phyloP scores from a whole-genome alignment of 2,329 filamentous ascomycete species.

The Penicillium sp. region DNA sequence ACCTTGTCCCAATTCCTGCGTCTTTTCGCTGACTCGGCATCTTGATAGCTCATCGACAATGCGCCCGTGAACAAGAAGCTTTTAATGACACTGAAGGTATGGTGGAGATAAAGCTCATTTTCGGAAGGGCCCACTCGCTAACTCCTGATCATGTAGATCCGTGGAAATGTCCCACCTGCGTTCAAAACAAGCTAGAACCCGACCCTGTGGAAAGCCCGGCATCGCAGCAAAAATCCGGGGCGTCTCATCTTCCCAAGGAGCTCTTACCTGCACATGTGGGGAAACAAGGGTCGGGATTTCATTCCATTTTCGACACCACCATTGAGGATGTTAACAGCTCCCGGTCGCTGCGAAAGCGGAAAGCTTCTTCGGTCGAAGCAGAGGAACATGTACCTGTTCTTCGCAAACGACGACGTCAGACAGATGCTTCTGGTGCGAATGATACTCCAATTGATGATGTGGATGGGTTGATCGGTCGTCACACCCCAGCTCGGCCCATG shows the following conservation, averaged over 20 bases:
- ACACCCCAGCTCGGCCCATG: constrained; percentile 54
- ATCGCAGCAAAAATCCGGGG: constrained; percentile 54
- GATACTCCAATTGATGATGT: constrained; percentile 21
- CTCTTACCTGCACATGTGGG: constrained; percentile 68
- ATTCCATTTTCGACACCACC: constrained; percentile 73
- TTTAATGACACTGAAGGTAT: constrained; percentile 63
- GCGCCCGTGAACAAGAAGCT: constrained; percentile 70
- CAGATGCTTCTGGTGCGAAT: constrained; percentile 22
- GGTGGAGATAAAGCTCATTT: background rate
- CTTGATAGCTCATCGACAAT: constrained; percentile 80
- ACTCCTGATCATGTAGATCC: constrained; percentile 51
- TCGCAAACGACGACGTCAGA: constrained; percentile 51
- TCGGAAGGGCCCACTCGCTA: constrained; percentile 20
- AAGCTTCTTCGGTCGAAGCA: constrained; percentile 67
- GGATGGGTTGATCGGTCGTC: constrained; percentile 12
- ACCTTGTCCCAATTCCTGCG: constrained; percentile 26
- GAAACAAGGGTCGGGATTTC: constrained; percentile 64
- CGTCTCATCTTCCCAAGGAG: constrained; percentile 67
- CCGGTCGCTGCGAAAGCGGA: constrained; percentile 77
- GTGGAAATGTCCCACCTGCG: constrained; percentile 63
- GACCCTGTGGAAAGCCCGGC: constrained; percentile 24
- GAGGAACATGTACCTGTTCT: constrained; percentile 47
- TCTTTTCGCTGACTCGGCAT: constrained; percentile 42
- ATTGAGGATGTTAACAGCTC: constrained; percentile 74
- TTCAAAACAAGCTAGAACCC: constrained; percentile 42